Conservation (phyloP, 2,329 filamentous ascomycete species). For the Sphaerulina musiva region DNA sequence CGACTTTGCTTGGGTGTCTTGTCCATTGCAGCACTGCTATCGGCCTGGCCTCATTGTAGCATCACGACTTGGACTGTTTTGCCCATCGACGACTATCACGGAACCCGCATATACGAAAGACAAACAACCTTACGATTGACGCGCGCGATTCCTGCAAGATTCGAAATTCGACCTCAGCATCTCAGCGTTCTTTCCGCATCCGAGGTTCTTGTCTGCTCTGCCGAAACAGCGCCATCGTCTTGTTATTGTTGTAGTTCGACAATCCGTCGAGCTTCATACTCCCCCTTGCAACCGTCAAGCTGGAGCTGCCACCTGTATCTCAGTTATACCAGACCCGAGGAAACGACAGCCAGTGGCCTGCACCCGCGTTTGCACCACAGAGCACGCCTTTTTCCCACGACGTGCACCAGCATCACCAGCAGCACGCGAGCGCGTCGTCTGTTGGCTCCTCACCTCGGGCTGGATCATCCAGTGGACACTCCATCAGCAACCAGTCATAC, state of each 20-base stretch:
- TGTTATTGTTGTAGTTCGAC: slow-evolving; percentile 12
- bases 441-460: slow-evolving; percentile 68
- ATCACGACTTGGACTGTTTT: slow-evolving; percentile 14
- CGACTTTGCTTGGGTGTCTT: slow-evolving; percentile 27
- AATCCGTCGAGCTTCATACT: slow-evolving; percentile 15
- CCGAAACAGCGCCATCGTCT: not conserved
- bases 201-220: not conserved
- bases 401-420: slow-evolving; percentile 45
- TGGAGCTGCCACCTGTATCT: slow-evolving; percentile 86
- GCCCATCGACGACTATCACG: slow-evolving; percentile 16
- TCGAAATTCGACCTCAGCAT: not conserved
- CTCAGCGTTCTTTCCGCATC: not conserved
- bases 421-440: slow-evolving; percentile 58
- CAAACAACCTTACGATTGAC: slow-evolving; percentile 4
- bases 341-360: slow-evolving; percentile 64
- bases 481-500: slow-evolving; percentile 38
- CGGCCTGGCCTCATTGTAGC: slow-evolving; percentile 22
- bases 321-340: slow-evolving; percentile 70
- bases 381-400: slow-evolving; percentile 48
- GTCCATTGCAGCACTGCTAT: slow-evolving; percentile 23
- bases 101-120: slow-evolving; percentile 5
- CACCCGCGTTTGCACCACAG: slow-evolving; percentile 57
- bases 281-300: slow-evolving; percentile 61
- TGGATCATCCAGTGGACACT: slow-evolving; percentile 61
- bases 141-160: slow-evolving; percentile 1